Evolutionary conservation across 306 rosid genomes (phyloP).

Genomic region (Fragaria iinumae): DNA sequence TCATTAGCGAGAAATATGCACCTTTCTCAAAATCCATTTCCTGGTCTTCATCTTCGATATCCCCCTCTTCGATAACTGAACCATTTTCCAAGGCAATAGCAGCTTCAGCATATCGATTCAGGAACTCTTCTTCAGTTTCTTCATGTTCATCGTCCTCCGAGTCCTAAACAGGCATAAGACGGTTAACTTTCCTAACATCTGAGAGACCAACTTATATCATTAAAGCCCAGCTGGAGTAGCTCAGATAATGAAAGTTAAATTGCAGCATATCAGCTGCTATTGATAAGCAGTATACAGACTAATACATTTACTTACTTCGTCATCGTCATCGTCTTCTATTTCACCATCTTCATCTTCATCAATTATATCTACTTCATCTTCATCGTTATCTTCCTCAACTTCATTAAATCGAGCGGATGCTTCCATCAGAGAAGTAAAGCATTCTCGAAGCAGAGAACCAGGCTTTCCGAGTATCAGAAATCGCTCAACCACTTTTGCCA

Average conservation of each 20-base stretch:
- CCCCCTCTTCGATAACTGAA: conserved; percentile 67
- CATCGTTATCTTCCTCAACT: conserved; percentile 48
- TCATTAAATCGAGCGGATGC: conserved; percentile 54
- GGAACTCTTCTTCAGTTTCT: conserved; percentile 84
- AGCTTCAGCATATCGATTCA: conserved; percentile 79
- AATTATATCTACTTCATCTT: conserved; percentile 48
- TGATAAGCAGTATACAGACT: background rate
- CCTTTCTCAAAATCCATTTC: conserved; percentile 42
- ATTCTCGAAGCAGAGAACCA: conserved; percentile 43
- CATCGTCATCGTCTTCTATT: conserved; percentile 62
- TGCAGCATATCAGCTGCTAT: background rate
- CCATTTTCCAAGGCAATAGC: conserved; percentile 74
- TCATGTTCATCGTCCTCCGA: conserved; percentile 74
- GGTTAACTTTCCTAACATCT: background rate
- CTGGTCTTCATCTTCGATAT: conserved; percentile 62
- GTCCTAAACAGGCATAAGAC: conserved; percentile 36
- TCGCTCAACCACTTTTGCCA: conserved; percentile 63
- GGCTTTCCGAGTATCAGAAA: conserved; percentile 53
- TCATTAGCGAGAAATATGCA: background rate
- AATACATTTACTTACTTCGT: conserved; percentile 29
- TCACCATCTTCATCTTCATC: conserved; percentile 48
- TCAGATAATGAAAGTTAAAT: background rate
- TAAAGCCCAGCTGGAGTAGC: background rate
- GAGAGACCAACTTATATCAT: conserved; percentile 2
- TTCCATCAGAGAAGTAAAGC: conserved; percentile 68